Conservation (phyloP, 805 yeast species). For the Lipomyces sp. region DNA sequence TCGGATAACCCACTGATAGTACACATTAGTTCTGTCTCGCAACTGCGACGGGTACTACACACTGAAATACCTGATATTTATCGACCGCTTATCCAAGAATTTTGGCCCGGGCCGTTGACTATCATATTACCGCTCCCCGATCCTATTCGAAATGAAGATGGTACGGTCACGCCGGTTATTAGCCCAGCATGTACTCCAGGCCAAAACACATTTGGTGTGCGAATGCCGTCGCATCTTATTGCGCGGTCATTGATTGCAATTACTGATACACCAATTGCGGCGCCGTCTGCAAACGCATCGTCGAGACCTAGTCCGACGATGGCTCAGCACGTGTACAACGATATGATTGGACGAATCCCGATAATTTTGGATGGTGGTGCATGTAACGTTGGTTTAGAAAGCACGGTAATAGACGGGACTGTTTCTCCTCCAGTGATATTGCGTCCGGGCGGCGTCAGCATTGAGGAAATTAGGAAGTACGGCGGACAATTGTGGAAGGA, state of each 20-base stretch:
- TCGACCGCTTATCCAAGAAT: constrained; percentile 61
- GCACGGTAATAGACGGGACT: constrained; percentile 92
- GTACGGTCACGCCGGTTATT: constrained; percentile 44
- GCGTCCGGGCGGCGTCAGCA: constrained; percentile 91
- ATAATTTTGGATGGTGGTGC: constrained; percentile 85
- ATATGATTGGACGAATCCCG: constrained; percentile 79
- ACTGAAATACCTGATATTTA: constrained; percentile 68
- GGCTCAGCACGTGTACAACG: constrained; percentile 84
- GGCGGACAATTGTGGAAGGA: constrained; percentile 76
- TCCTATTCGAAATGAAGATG: constrained; percentile 45
- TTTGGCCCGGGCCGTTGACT: constrained; percentile 98
- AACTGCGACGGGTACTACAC: constrained; percentile 49
- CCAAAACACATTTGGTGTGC: constrained; percentile 88
- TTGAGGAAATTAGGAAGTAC: constrained; percentile 66
- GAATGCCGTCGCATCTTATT: constrained; percentile 84
- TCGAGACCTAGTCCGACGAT: constrained; percentile 92
- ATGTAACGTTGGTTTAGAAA: constrained; percentile 87
- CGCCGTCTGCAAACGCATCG: constrained; percentile 97
- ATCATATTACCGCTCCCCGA: constrained; percentile 67
- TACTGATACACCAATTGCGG: constrained; percentile 89
- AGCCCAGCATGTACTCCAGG: constrained; percentile 82
- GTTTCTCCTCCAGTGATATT: constrained; percentile 81
- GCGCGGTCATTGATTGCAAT: constrained; percentile 88
- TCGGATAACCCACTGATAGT: constrained; percentile 93
- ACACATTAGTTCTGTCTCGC: constrained; percentile 79